phyloP scores from a whole-genome alignment of 2,329 filamentous ascomycete species.

The Macrophomina phaseolina region DNA sequence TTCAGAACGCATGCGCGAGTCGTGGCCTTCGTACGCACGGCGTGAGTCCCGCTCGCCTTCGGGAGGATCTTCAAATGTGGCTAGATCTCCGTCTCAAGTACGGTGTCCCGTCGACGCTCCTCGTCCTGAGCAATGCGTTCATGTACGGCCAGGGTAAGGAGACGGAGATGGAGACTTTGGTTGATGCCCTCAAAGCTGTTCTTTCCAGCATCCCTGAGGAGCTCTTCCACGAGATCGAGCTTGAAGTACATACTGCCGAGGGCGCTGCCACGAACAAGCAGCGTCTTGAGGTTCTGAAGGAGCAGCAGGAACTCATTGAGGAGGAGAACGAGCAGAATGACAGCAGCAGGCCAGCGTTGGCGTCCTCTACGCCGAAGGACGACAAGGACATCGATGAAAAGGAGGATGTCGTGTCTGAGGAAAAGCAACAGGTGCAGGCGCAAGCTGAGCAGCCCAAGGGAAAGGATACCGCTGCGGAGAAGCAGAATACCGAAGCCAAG shows the following conservation, averaged over 20 bases:
- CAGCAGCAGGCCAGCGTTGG: slow-evolving; percentile 70
- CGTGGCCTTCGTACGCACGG: slow-evolving; percentile 93
- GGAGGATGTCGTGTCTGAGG: slow-evolving; percentile 43
- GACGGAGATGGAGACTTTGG: slow-evolving; percentile 81
- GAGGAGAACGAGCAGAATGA: slow-evolving; percentile 95
- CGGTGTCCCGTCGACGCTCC: slow-evolving; percentile 91
- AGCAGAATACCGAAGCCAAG: slow-evolving; percentile 26
- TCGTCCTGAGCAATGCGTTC: slow-evolving; percentile 96
- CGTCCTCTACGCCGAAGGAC: slow-evolving; percentile 70
- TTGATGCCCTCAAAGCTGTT: slow-evolving; percentile 90
- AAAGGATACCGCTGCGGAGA: neutral
- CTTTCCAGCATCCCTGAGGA: slow-evolving; percentile 96
- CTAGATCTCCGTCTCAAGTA: slow-evolving; percentile 91
- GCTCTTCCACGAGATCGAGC: slow-evolving; percentile 98
- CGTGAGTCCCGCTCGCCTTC: slow-evolving; percentile 83
- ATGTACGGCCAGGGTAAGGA: slow-evolving; percentile 92
- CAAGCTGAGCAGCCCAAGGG: neutral
- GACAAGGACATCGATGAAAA: slow-evolving; percentile 93
- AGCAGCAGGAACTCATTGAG: slow-evolving; percentile 97
- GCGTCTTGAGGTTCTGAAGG: slow-evolving; percentile 95
- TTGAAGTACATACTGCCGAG: slow-evolving; percentile 96
- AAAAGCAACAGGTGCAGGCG: slow-evolving; percentile 14
- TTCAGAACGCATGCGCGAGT: slow-evolving; percentile 89
- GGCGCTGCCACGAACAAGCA: slow-evolving; percentile 99
- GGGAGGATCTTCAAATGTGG: slow-evolving; percentile 92